Evolutionary conservation across 129 eudicot species (phyloP).

Genomic region (Solidago caesia): DNA sequence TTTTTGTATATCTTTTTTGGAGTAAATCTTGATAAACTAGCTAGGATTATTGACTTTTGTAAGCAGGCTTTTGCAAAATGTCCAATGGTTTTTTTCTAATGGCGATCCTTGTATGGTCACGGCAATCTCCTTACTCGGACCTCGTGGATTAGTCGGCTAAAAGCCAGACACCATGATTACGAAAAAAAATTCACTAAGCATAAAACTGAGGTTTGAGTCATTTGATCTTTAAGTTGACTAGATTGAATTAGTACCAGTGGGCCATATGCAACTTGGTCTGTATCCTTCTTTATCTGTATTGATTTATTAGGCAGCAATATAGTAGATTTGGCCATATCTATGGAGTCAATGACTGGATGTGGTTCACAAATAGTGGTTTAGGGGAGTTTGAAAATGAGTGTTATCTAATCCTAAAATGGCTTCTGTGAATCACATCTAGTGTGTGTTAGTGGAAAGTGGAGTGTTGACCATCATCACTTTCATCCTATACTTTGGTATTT

Average conservation of each 20-base stretch:
- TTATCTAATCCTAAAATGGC: constrained; percentile 20
- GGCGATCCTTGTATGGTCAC: too few species aligned
- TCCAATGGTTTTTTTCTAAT: too few species aligned
- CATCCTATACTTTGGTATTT: constrained; percentile 12
- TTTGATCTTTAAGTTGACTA: constrained; percentile 7
- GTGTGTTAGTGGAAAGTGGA: constrained; percentile 38
- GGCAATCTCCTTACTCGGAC: not conserved
- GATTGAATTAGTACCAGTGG: constrained; percentile 11
- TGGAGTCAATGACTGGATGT: constrained; percentile 14
- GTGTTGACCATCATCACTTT: constrained; percentile 37
- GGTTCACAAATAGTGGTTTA: constrained; percentile 15
- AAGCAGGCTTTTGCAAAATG: not conserved
- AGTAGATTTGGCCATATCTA: constrained; percentile 19
- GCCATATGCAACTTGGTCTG: constrained; percentile 11
- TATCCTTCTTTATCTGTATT: not conserved
- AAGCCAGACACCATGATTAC: too few species aligned
- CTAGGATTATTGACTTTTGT: not conserved
- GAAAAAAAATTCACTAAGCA: not conserved
- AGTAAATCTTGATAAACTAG: constrained; percentile 7
- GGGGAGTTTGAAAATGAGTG: constrained; percentile 8
- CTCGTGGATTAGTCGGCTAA: not conserved
- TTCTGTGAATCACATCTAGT: constrained; percentile 25
- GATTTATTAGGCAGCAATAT: constrained; percentile 5
- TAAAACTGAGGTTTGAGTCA: constrained; percentile 1
- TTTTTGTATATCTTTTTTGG: constrained; percentile 25